phyloP scores from a whole-genome alignment of 495 filamentous ascomycete genomes.

The Hapsidospora chrysogenum region DNA sequence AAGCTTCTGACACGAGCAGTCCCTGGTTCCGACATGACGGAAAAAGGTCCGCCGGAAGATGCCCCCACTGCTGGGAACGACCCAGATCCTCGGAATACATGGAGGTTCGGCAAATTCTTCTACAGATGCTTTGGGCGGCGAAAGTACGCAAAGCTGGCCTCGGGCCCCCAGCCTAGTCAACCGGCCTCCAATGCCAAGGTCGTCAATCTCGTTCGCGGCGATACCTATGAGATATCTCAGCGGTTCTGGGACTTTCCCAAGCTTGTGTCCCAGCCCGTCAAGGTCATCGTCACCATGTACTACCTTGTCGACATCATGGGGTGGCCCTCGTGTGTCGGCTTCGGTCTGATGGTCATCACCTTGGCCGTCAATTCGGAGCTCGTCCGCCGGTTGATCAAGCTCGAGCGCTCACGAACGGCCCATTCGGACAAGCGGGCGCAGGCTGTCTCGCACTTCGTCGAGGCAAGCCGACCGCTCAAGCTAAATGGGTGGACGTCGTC shows the following conservation, averaged over 20 bases:
- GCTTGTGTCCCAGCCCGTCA: constrained; percentile 52
- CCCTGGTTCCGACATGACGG: neutral
- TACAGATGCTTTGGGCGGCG: constrained; percentile 4
- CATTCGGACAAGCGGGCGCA: constrained; percentile 60
- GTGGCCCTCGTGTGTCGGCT: constrained; percentile 58
- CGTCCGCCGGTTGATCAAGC: constrained; percentile 39
- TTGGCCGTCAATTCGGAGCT: constrained; percentile 48
- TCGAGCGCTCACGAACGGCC: constrained; percentile 45
- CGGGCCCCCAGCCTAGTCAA: constrained; percentile 16
- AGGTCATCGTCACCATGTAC: constrained; percentile 45
- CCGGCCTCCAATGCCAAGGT: constrained; percentile 71
- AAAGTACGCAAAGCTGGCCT: constrained; percentile 1
- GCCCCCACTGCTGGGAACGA: constrained; percentile 10
- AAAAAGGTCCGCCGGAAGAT: constrained; percentile 5
- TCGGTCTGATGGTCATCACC: constrained; percentile 44
- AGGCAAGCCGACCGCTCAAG: constrained; percentile 59
- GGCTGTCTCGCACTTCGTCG: constrained; percentile 62
- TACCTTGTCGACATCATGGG: constrained; percentile 64
- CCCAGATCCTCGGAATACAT: constrained; percentile 2
- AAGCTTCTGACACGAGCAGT: constrained; percentile 48
- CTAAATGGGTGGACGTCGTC: constrained; percentile 37
- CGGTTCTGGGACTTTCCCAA: constrained; percentile 61
- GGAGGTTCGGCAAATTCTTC: constrained; percentile 1
- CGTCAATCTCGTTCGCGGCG: constrained; percentile 58
- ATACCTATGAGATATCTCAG: constrained; percentile 73